Base-by-base conservation (phyloP, 306 rosid genomes). In the Rosa lucieae region DNA sequence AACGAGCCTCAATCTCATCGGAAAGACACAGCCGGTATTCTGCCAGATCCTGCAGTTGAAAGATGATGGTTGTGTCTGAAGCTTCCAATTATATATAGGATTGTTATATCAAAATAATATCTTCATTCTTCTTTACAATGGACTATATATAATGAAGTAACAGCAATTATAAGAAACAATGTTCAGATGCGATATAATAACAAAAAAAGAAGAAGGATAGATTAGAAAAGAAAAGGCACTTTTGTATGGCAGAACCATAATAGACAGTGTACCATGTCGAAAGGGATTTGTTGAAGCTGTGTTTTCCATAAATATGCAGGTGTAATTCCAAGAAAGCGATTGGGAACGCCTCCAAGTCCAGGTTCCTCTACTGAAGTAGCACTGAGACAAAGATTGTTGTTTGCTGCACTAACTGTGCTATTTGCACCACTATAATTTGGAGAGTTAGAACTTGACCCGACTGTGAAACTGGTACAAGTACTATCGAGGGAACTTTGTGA, bases 261-360 rank as follows among this genome's bases (percentile, higher is more conserved):
- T n/a, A 20, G 48, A 58, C 72, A 40, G 52, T 69, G 70, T 89
- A 92, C 99, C 97, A 84, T 82, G n/a, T 90, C 83, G 76, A 88
- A 78, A 70, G 84, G 94, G 23, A 85, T 71, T 83, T 84, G 88
- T 49, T 90, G 97, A 78, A 86, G 92, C 80, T 93, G 97, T 78
- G 90, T 89, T 85, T 90, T 94, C 99, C 94, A 89, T 82, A 95
- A 89, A 88, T 93, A 91, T 53, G 93, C 85, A 67, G 93, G 90
- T 29, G 98, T 91, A 77, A 96, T 88, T 74, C 98, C 99, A 79
- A 96, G 97, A 88, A 91, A 93, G 73, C 92, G 79, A 82, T 85
- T 88, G 37, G 94, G 94, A 62, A 89, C 94, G 81, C 98, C 99
- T 67, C 99, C 99, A 67, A 91, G 92, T 80, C 88, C 96, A 81